phyloP scores from a whole-genome alignment of 2,329 filamentous ascomycete genomes.

The Nemania abortiva region DNA sequence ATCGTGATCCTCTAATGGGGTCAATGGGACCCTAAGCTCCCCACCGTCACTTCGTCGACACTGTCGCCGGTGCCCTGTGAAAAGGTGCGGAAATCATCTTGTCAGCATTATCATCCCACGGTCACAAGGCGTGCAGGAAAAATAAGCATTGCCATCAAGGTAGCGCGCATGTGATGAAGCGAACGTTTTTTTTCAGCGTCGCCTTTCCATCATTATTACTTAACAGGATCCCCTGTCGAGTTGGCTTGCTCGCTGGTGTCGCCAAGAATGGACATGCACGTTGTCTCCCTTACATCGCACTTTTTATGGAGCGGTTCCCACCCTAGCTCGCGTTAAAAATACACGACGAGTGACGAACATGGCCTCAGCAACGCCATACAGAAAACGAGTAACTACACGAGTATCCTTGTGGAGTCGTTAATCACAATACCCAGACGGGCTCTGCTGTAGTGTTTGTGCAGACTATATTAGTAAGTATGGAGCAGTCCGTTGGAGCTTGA shows the following conservation, averaged over 20 bases:
- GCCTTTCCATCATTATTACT: slow-evolving; percentile 36
- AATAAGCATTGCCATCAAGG: slow-evolving; percentile 30
- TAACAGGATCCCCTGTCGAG: slow-evolving; percentile 38
- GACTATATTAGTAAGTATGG: slow-evolving; percentile 38
- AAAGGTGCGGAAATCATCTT: slow-evolving; percentile 6
- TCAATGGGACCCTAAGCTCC: slow-evolving; percentile 1
- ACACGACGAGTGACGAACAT: slow-evolving; percentile 23
- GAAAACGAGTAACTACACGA: slow-evolving; percentile 21
- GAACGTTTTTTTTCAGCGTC: slow-evolving; percentile 19
- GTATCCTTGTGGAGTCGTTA: slow-evolving; percentile 30
- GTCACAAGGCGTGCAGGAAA: slow-evolving; percentile 31
- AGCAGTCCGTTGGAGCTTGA: slow-evolving; percentile 29
- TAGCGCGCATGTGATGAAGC: slow-evolving; percentile 32
- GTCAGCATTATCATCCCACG: slow-evolving; percentile 21
- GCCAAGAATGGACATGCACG: slow-evolving; percentile 35
- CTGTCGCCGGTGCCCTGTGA: background rate
- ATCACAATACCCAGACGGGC: slow-evolving; percentile 17
- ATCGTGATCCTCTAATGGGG: slow-evolving; percentile 17
- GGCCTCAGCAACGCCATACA: slow-evolving; percentile 19
- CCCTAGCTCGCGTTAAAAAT: slow-evolving; percentile 25
- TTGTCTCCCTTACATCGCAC: slow-evolving; percentile 3
- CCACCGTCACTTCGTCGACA: background rate
- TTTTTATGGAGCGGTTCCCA: slow-evolving; percentile 36
- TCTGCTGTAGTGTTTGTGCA: slow-evolving; percentile 30
- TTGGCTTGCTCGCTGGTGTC: slow-evolving; percentile 19